A percentile compares a stretch with the other conserved stretches of the same genome.
Conservation (phyloP, 225 moss, liverwort and hornwort genomes). For the Physcomitrium patens region DNA sequence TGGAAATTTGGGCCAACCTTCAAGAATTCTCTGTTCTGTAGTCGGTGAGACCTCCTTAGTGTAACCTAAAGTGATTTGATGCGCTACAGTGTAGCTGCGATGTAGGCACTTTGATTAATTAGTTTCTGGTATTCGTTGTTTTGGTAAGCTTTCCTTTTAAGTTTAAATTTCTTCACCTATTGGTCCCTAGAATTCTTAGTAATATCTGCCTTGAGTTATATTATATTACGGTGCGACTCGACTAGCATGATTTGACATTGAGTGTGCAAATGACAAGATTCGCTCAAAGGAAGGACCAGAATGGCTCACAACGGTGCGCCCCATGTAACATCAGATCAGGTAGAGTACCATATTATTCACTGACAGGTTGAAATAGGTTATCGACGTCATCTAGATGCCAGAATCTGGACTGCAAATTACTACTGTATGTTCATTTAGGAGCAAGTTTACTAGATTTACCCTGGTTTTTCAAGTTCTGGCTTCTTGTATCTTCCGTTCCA, state of each 20-base stretch:
- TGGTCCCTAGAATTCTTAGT: constrained; percentile 6
- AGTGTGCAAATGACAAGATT: constrained; percentile 34
- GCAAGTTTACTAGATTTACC: not conserved
- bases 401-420: not conserved
- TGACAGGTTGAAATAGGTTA: constrained; percentile 9
- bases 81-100: not conserved
- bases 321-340: constrained; percentile 42
- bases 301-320: constrained; percentile 46
- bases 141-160: not conserved
- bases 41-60: constrained; percentile 30
- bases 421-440: not conserved
- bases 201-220: not conserved
- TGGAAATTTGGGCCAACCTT: constrained; percentile 19
- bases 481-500: not conserved
- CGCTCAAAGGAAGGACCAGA: constrained; percentile 26
- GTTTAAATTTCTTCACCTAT: not conserved
- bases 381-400: not conserved
- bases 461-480: not conserved
- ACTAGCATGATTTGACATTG: constrained; percentile 21
- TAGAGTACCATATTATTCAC: constrained; percentile 14
- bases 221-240: not conserved
- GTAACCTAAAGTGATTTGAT: not conserved
- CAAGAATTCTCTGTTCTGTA: constrained; percentile 26
- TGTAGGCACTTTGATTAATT: not conserved
- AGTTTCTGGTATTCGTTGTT: not conserved